These are phyloP conservation scores for Coccomyxa sp. DNA, from an alignment of 139 green algal species.

Conservation along the genomic window DNA sequence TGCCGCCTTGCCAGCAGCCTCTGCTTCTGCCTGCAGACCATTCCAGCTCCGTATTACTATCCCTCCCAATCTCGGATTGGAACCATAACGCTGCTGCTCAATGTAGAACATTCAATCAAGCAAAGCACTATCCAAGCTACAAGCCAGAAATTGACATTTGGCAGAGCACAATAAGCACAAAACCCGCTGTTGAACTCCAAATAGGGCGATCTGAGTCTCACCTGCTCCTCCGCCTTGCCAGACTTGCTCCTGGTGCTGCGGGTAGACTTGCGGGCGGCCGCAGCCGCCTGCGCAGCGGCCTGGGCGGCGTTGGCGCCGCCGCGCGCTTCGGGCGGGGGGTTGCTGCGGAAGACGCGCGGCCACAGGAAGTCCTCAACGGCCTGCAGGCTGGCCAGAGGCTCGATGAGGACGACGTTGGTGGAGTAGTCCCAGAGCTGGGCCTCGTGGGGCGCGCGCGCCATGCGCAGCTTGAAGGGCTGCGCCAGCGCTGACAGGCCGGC, in stretches of 20 bases:
- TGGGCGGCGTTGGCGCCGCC: not conserved
- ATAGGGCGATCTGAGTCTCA: too few species aligned
- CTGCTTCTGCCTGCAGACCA: constrained; percentile 7
- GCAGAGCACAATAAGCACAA: not conserved
- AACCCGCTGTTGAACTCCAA: too few species aligned
- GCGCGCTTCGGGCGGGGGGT: not conserved
- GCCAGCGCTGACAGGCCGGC: constrained; percentile 69
- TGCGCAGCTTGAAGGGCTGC: constrained; percentile 90
- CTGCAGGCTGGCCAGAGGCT: constrained; percentile 88
- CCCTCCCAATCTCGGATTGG: too few species aligned
- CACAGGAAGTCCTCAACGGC: constrained; percentile 97
- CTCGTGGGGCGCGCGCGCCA: constrained; percentile 41
- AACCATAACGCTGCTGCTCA: too few species aligned
- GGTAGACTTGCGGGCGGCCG: not conserved
- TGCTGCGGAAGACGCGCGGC: constrained; percentile 59
- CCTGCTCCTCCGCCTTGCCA: too few species aligned
- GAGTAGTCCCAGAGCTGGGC: constrained; percentile 75
- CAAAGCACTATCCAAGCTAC: too few species aligned
- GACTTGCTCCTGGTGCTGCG: not conserved
- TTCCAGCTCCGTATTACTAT: too few species aligned
- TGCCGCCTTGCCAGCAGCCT: constrained; percentile 11
- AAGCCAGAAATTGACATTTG: too few species aligned
- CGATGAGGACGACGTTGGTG: constrained; percentile 89
- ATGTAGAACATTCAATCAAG: too few species aligned
- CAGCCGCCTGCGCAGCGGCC: not conserved